A percentile compares a stretch with the other conserved stretches of the same genome.
phyloP scores from a whole-genome alignment of 2,329 filamentous ascomycete genomes.

The Tolypocladium tundrense region DNA sequence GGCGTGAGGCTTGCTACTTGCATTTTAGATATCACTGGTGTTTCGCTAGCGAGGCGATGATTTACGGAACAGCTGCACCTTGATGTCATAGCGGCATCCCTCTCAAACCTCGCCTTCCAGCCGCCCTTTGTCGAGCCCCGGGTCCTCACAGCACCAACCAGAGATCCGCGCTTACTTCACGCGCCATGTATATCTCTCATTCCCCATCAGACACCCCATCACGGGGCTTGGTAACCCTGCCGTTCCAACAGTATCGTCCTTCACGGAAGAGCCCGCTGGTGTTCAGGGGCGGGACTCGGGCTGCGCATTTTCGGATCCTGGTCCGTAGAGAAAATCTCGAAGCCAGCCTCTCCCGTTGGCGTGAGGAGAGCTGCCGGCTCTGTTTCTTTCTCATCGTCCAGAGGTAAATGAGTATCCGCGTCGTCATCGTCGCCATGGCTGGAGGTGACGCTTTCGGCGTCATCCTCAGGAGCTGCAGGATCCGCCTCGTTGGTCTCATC shows the following conservation, averaged over 20 bases:
- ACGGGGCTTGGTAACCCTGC: not conserved
- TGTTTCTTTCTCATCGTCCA: not conserved
- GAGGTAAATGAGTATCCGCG: not conserved
- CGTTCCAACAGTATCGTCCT: not conserved
- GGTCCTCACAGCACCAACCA: not conserved
- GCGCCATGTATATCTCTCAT: not conserved
- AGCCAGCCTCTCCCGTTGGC: not conserved
- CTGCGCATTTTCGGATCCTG: not conserved
- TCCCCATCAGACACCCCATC: not conserved
- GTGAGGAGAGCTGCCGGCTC: not conserved
- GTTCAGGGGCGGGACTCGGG: not conserved
- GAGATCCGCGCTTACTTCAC: not conserved
- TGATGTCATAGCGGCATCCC: not conserved
- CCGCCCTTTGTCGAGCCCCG: not conserved
- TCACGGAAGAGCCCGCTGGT: not conserved
- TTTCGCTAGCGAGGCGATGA: not conserved
- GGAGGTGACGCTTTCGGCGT: not conserved
- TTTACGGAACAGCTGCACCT: not conserved
- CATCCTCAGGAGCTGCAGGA: not conserved
- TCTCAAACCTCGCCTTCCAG: not conserved
- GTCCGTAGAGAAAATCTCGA: not conserved
- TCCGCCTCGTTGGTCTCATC: not conserved
- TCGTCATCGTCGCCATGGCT: not conserved
- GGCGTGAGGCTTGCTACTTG: no score
- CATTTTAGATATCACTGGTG: not conserved